A percentile compares a stretch with the other conserved stretches of the same genome.
These are phyloP conservation scores for Gossypioides kirkii DNA, from an alignment of 345 rosid species.

Conservation along the genomic window DNA sequence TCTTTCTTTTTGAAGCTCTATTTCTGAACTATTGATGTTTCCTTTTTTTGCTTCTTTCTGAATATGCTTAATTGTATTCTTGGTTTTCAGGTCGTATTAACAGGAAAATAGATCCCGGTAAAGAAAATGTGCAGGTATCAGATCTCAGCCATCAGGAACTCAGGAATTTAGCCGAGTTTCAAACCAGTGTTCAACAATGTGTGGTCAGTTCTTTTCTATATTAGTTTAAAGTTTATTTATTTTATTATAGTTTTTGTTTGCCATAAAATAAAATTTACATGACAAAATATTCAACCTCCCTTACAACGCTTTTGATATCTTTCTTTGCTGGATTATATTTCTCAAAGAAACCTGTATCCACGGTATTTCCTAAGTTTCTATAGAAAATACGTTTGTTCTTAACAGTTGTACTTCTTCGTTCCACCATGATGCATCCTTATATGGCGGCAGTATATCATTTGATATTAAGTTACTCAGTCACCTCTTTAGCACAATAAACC, in stretches of 20 bases:
- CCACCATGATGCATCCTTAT: not conserved
- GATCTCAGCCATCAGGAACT: constrained; percentile 39
- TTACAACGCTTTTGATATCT: not conserved
- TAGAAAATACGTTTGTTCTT: not conserved
- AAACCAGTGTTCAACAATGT: constrained; percentile 72
- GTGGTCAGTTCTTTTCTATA: constrained; percentile 52
- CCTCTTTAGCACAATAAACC: no score
- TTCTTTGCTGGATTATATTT: not conserved
- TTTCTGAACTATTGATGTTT: not conserved
- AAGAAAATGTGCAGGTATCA: constrained; percentile 38
- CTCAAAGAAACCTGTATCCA: not conserved
- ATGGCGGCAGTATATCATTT: no score
- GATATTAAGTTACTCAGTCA: no score
- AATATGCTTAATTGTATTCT: not conserved
- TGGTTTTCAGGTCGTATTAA: constrained; percentile 31
- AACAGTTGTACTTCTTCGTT: not conserved
- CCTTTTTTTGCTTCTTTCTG: not conserved
- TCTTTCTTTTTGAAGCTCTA: not conserved
- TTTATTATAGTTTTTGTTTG: not conserved
- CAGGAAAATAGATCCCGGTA: constrained; percentile 30
- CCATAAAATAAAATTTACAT: not conserved
- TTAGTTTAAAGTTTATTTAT: not conserved
- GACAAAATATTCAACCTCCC: not conserved
- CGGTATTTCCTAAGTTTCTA: not conserved
- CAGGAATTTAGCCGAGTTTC: constrained; percentile 53